These are phyloP conservation scores for Aphanomyces invadans DNA, from an alignment of 352 stramenopile species.

Conservation along the genomic window DNA sequence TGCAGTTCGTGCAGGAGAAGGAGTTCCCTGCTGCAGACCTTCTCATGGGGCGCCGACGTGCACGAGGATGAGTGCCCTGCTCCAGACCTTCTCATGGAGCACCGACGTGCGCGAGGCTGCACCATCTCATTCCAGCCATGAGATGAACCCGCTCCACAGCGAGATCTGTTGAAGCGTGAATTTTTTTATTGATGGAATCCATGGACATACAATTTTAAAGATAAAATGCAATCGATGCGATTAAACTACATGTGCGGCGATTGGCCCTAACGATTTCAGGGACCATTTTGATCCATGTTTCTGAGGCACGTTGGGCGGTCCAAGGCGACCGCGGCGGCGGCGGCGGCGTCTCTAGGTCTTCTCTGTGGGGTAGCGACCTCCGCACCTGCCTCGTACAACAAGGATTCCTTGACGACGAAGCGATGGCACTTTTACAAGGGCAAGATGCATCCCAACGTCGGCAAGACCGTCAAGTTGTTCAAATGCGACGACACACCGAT, in stretches of 20 bases:
- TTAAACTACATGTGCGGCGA: background rate
- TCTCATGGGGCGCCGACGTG: background rate
- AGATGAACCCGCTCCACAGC: too few relatives aligned
- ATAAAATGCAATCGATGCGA: background rate
- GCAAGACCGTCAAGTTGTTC: constrained; percentile 85
- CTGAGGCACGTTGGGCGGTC: background rate
- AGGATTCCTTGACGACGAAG: constrained; percentile 49
- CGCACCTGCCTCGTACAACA: background rate
- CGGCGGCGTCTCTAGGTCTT: background rate
- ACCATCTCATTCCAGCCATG: too few relatives aligned
- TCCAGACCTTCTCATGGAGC: background rate
- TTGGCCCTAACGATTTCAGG: background rate
- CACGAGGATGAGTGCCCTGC: background rate
- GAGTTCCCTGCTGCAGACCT: background rate
- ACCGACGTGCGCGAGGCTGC: background rate
- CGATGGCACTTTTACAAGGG: constrained; percentile 85
- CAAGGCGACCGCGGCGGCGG: background rate
- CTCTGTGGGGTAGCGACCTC: background rate
- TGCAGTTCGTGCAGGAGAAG: too few relatives aligned
- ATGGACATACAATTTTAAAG: background rate
- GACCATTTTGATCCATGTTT: background rate
- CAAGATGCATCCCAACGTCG: constrained; percentile 72
- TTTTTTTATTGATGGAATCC: too few relatives aligned
- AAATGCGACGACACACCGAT: constrained; percentile 82
- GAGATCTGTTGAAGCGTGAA: too few relatives aligned